Conservation (phyloP, 305 asterid species). For the Andrographis paniculata region DNA sequence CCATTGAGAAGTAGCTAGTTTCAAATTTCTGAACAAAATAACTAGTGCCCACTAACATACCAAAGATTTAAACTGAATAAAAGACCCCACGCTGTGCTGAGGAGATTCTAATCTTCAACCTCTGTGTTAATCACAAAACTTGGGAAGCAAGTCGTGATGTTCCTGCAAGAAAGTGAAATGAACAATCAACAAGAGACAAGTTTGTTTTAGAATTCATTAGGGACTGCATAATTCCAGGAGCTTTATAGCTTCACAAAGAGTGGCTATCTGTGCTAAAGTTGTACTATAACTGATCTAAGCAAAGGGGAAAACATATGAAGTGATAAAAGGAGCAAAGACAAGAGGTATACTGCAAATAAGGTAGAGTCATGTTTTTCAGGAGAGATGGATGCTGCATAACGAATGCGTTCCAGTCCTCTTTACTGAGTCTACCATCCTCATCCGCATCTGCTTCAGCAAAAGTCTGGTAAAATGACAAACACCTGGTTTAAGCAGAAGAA, state of each 20-base stretch:
- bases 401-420: constrained; percentile 61
- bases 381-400: constrained; percentile 38
- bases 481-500: neutral
- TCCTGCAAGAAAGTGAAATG: constrained; percentile 27
- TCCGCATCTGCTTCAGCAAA: constrained; percentile 73
- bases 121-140: constrained; percentile 65
- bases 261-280: too few species aligned
- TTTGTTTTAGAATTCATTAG: too few species aligned
- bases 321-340: constrained; percentile 1
- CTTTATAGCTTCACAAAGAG: too few species aligned
- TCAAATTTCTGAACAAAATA: too few species aligned
- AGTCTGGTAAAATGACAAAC: constrained; percentile 30
- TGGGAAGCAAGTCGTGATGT: constrained; percentile 60
- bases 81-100: too few species aligned
- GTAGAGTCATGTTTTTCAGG: constrained; percentile 37
- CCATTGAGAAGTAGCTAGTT: too few species aligned
- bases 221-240: too few species aligned
- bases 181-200: neutral
- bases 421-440: constrained; percentile 56
- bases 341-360: constrained; percentile 29
- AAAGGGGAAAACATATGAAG: neutral
- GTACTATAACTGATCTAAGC: neutral
- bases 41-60: too few species aligned
- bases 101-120: constrained; percentile 57
- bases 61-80: too few species aligned